Base-by-base conservation (phyloP, 257 asterid species). In the Fraxinus quadrangulata region DNA sequence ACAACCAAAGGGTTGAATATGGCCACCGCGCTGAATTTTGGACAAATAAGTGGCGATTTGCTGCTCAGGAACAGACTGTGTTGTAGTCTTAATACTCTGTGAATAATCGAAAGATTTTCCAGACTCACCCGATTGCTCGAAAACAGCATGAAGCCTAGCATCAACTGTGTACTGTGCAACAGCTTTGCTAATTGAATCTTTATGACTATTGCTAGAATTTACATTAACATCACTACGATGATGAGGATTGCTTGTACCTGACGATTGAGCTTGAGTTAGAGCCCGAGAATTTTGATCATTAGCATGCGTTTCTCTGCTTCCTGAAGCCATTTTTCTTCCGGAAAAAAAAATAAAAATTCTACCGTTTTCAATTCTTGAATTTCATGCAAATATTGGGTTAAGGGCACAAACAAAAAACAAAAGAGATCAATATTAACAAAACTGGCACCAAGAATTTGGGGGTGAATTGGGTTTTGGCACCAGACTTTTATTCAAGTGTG, bases 101-200 rank as follows among this genome's bases (percentile, higher is more conserved):
- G 96, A 87, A 34, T 93, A 93, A 80, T 93, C 96, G 77, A 93
- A 93, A 5, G 91, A 87, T 78, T 85, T 90, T 2, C 97, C 97
- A 19, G 95, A 84, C 85, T 87, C 96, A 51, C 96, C 96, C 12
- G 98, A 87, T 75, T 88, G 96, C 80, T 93, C 98, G 85, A 90
- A 93, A 13, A 88, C 98, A 6, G 97, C 95, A 79, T 93, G 97
- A 36, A 93, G 88, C 30, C 90, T 86, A 1, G 98, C 98, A 73
- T 93, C 98, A 77, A 70, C 84, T 0, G 96, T 87, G 92, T 88
- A 93, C 84, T 93, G 98, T 7, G 92, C 92, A n/a, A 90, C 91
- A 39, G 94, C 98, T 81, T 81, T 89, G 88, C 89, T 92, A 54
- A 81, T 73, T 0, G 92, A 77, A 72, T 85, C 85, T 13, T 70